Conservation (phyloP, 2,329 filamentous ascomycete genomes). For the Phaeosphaeriaceae sp. region DNA sequence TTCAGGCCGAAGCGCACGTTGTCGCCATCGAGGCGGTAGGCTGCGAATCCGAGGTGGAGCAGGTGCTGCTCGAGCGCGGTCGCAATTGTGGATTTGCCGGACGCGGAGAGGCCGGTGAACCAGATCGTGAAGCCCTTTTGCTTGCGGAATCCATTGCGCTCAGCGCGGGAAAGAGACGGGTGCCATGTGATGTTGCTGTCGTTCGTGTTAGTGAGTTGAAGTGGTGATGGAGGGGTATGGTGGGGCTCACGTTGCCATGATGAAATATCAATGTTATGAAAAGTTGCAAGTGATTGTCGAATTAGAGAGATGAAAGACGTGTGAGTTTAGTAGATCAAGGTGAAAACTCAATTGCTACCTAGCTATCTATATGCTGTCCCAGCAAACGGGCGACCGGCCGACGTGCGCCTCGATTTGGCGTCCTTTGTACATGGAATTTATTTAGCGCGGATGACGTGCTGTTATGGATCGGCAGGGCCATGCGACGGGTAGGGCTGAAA, state of each 20-base stretch:
- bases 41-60: slow-evolving; percentile 79
- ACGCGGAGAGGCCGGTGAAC: slow-evolving; percentile 96
- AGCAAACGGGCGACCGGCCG: slow-evolving; percentile 16
- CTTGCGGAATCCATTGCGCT: slow-evolving; percentile 76
- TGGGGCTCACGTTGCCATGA: slow-evolving; percentile 48
- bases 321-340: not conserved
- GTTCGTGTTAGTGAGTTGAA: slow-evolving; percentile 17
- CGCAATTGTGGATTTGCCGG: slow-evolving; percentile 95
- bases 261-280: not conserved
- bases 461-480: slow-evolving; percentile 12
- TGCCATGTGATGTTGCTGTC: slow-evolving; percentile 90
- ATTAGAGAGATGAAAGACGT: not conserved
- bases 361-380: slow-evolving; percentile 8
- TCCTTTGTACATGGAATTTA: slow-evolving; percentile 23
- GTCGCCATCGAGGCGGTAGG: slow-evolving; percentile 96
- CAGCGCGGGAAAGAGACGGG: slow-evolving; percentile 76
- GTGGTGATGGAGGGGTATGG: slow-evolving; percentile 33
- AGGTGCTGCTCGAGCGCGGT: slow-evolving; percentile 97
- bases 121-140: slow-evolving; percentile 95
- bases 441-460: slow-evolving; percentile 41
- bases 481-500: slow-evolving; percentile 21
- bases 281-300: slow-evolving; percentile 5
- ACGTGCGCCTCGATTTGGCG: slow-evolving; percentile 9
- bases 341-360: slow-evolving; percentile 1
- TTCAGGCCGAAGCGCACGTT: slow-evolving; percentile 98